Conservation (phyloP, 441 rosid genomes). For the Populus hybrid region DNA sequence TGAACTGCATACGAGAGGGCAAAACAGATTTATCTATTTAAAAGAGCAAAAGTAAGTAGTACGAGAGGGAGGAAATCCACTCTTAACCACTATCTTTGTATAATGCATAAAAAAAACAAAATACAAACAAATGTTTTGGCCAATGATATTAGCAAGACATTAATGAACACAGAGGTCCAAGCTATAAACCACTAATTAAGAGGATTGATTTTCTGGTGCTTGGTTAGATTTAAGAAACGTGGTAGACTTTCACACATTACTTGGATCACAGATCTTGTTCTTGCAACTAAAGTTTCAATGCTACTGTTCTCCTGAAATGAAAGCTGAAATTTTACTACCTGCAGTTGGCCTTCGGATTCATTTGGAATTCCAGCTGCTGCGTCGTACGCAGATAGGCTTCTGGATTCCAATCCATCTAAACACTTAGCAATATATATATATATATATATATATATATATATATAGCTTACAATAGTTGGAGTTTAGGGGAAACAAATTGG, state of each 20-base stretch:
- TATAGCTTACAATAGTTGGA: neutral
- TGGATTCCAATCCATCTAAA: neutral
- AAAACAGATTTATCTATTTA: neutral
- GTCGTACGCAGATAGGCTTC: neutral
- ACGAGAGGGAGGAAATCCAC: neutral
- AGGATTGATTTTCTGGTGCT: constrained; percentile 12
- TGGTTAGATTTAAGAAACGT: neutral
- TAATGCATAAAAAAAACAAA: constrained; percentile 9
- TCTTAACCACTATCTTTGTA: constrained; percentile 15
- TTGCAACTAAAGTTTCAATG: neutral
- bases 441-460: too few species aligned
- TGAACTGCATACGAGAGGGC: neutral
- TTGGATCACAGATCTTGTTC: neutral
- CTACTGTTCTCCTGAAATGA: neutral
- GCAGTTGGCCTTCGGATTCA: neutral
- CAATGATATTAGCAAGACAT: neutral
- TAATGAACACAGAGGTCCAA: neutral
- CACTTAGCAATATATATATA: too few species aligned
- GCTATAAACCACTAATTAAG: constrained; percentile 1
- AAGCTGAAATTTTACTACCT: neutral
- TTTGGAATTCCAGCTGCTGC: neutral
- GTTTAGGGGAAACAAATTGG: constrained; percentile 20
- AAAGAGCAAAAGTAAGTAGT: neutral
- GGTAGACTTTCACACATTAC: neutral
- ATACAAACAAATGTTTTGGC: neutral